Percentiles rank a stretch among this genome's conserved stretches.
These are phyloP conservation scores for Spiromastix sp. DNA, from an alignment of 2,329 filamentous ascomycete genomes.

Conservation along the genomic window DNA sequence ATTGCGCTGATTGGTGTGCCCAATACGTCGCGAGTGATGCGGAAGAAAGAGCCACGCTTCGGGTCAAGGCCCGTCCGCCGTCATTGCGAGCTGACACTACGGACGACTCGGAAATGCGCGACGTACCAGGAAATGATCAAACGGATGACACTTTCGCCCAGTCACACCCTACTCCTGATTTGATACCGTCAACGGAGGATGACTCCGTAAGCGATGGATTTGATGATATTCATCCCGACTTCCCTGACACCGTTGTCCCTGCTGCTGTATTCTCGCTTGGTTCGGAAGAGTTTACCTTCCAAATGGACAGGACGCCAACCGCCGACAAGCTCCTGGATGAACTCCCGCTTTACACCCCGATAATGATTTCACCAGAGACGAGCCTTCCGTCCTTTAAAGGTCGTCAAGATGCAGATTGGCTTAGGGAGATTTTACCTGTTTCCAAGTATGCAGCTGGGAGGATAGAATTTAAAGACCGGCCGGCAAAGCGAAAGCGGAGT, in stretches of 20 bases:
- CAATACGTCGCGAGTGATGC: constrained; percentile 62
- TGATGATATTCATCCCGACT: constrained; percentile 32
- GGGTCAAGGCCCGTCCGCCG: constrained; percentile 49
- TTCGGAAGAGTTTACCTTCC: constrained; percentile 71
- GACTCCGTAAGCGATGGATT: constrained; percentile 44
- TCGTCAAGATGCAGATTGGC: constrained; percentile 63
- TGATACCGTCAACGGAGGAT: constrained; percentile 53
- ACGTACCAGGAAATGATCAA: constrained; percentile 24
- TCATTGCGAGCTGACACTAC: constrained; percentile 19
- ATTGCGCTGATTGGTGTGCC: constrained; percentile 70
- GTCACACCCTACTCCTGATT: constrained; percentile 53
- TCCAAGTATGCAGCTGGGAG: constrained; percentile 80
- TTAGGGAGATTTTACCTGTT: constrained; percentile 65
- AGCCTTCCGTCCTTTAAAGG: constrained; percentile 48
- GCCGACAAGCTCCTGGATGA: constrained; percentile 70
- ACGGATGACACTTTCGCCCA: constrained; percentile 21
- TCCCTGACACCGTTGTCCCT: constrained; percentile 44
- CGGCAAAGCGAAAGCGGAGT: constrained; percentile 63
- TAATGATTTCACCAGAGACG: constrained; percentile 44
- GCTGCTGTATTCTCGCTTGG: constrained; percentile 75
- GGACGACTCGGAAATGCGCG: constrained; percentile 17
- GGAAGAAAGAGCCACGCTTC: constrained; percentile 56
- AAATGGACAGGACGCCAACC: constrained; percentile 60
- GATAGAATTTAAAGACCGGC: constrained; percentile 57
- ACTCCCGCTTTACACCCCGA: constrained; percentile 66